Evolutionary conservation across 2,329 filamentous ascomycete genomes (phyloP).

Genomic region (Botrytis sinoallii): DNA sequence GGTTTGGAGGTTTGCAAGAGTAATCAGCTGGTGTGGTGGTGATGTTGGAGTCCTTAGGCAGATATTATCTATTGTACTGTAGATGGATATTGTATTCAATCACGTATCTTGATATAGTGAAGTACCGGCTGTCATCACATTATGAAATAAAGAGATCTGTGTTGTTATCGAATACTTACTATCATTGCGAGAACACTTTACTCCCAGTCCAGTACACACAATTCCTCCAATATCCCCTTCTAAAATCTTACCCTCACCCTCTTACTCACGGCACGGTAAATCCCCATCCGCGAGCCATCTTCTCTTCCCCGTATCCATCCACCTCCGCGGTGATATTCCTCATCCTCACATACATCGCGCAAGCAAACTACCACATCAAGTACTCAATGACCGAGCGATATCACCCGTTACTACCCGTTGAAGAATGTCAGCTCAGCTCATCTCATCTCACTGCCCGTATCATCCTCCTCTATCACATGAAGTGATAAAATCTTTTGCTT

Average conservation of each 20-base stretch:
- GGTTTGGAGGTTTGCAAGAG: not conserved
- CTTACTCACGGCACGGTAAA: not conserved
- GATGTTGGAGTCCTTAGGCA: not conserved
- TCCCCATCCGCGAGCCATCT: not conserved
- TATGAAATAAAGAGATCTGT: not conserved
- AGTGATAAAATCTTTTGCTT: not conserved
- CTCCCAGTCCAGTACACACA: no score
- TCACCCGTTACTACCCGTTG: not conserved
- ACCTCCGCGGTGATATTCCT: not conserved
- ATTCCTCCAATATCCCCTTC: not conserved
- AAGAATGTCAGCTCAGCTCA: not conserved
- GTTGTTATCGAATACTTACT: not conserved
- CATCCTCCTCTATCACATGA: not conserved
- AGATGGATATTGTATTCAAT: not conserved
- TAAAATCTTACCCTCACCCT: not conserved
- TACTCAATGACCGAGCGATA: not conserved
- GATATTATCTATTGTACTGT: not conserved
- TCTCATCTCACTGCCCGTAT: not conserved
- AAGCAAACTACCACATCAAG: not conserved
- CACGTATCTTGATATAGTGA: not conserved
- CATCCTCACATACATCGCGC: not conserved
- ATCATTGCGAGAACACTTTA: not conserved
- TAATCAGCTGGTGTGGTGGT: not conserved
- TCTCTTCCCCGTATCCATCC: not conserved
- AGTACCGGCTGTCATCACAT: not conserved